A percentile compares a stretch with the other conserved stretches of the same genome.
phyloP scores from a whole-genome alignment of 1,284 basidiomycete species.

The Papiliotrema nemorosa region DNA sequence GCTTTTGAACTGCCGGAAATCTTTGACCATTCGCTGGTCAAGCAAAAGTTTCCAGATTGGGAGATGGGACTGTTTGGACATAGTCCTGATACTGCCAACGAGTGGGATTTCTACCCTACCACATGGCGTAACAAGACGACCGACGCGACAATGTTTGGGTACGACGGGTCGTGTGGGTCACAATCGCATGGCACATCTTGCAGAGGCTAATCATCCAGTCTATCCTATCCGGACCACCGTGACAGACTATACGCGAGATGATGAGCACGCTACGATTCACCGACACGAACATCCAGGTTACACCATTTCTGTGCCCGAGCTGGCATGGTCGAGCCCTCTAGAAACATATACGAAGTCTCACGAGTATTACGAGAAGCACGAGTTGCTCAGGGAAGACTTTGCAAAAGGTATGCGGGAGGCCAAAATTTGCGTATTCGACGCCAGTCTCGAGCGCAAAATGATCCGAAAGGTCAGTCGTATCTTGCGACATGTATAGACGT shows the following conservation, averaged over 20 bases:
- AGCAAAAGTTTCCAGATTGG: conserved; percentile 33
- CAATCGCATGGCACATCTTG: too few species aligned
- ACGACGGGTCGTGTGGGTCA: conserved; percentile 42
- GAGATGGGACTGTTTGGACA: conserved; percentile 48
- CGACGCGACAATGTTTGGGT: conserved; percentile 46
- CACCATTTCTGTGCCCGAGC: conserved; percentile 26
- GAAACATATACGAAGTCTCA: conserved; percentile 41
- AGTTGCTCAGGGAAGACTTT: conserved; percentile 37
- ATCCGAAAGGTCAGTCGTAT: conserved; percentile 40
- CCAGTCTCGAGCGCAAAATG: conserved; percentile 47
- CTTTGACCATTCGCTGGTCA: conserved; percentile 40
- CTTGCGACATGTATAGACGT: neutral
- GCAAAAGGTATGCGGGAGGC: conserved; percentile 43
- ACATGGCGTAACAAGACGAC: conserved; percentile 33
- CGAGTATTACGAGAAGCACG: conserved; percentile 36
- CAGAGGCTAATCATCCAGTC: too few species aligned
- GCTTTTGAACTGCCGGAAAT: conserved; percentile 48
- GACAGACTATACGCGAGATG: conserved; percentile 15
- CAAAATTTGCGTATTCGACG: conserved; percentile 49
- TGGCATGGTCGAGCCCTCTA: conserved; percentile 28
- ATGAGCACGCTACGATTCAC: conserved; percentile 17
- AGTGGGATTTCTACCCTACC: conserved; percentile 49
- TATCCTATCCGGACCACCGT: conserved; percentile 48
- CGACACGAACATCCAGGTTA: conserved; percentile 46
- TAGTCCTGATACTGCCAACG: conserved; percentile 47